These are phyloP conservation scores for Citrus cavaleriei DNA, from an alignment of 345 rosid genomes.

Conservation along the genomic window DNA sequence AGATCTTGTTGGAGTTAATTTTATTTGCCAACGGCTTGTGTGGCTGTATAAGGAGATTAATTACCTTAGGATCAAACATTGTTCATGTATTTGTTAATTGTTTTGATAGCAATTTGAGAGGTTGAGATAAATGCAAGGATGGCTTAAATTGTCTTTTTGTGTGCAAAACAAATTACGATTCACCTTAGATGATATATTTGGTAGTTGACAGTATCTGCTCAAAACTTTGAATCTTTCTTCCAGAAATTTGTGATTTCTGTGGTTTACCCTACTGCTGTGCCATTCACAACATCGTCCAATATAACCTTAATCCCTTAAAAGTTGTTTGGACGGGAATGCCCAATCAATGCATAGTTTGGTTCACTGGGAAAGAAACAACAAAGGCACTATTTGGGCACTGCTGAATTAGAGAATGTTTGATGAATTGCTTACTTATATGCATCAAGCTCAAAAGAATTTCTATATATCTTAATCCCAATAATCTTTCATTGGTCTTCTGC, in stretches of 20 bases:
- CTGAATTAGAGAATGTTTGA: not conserved
- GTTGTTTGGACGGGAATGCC: not conserved
- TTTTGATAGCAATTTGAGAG: not conserved
- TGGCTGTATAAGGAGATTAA: not conserved
- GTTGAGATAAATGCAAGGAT: not conserved
- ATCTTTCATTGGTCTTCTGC: constrained; percentile 11
- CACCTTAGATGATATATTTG: not conserved
- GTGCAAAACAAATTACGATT: not conserved
- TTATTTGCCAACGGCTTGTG: not conserved
- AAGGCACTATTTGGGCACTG: not conserved
- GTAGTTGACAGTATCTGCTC: not conserved
- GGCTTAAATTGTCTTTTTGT: not conserved
- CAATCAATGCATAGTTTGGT: not conserved
- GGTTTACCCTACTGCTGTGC: not conserved
- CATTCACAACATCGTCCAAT: not conserved
- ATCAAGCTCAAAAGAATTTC: not conserved
- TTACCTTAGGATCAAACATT: not conserved
- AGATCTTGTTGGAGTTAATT: not conserved
- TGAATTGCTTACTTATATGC: not conserved
- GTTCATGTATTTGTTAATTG: not conserved
- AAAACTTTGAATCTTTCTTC: not conserved
- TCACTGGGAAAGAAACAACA: not conserved
- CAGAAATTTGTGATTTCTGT: not conserved
- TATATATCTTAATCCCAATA: not conserved
- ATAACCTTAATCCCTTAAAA: not conserved